Evolutionary conservation across 2,329 filamentous ascomycete genomes (phyloP), one percentile per base, ranked within the genome.

Genomic region (Cryphonectria naterciae): DNA sequence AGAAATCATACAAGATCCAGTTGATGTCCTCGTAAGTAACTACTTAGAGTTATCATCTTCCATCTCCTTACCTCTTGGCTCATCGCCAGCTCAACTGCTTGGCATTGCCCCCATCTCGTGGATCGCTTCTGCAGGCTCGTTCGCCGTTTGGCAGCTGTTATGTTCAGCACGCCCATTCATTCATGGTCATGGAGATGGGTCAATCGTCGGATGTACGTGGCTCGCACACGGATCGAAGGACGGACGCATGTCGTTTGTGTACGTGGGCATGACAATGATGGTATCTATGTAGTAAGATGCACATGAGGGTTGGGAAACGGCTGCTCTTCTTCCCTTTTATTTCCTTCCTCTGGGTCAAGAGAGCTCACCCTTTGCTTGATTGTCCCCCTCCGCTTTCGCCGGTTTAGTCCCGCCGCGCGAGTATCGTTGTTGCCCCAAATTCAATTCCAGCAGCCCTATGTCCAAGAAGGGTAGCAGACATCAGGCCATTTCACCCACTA

Each of bases 401-500:
- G 3, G 1, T 32, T 60, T 35, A 35, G 32, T 61, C 58, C 58
- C 58, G 32, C 58, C 60, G 60, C 35, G 19, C 25, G 41, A 46
- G 22, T 39, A 64, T 46, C 61, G n/a, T 64, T n/a, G 61, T 46
- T n/a, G 39, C 41, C 35, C 39, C 54, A 56, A 56, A 46, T 49
- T 35, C 64, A 28, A n/a, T 56, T 39, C 52, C 32, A 68, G 64
- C 68, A 46, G 58, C 66, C 46, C 49, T 54, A n/a, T 49, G 41
- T 19, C 49, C 66, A 67, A 49, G 66, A 39, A 46, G 13, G 46
- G 61, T 64, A 22, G 69, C 25, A 39, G 52, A 56, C 52, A 67
- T 72, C 70, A 72, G 68, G 61, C 68, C 68, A 72, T 63, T 68
- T 69, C 52, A 46, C 41, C 37, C 41, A 61, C 54, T 58, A 52